A percentile compares a stretch with the other conserved stretches of the same genome.
phyloP scores from a whole-genome alignment of 164 flowering plant genomes.

The Umbellularia californica region DNA sequence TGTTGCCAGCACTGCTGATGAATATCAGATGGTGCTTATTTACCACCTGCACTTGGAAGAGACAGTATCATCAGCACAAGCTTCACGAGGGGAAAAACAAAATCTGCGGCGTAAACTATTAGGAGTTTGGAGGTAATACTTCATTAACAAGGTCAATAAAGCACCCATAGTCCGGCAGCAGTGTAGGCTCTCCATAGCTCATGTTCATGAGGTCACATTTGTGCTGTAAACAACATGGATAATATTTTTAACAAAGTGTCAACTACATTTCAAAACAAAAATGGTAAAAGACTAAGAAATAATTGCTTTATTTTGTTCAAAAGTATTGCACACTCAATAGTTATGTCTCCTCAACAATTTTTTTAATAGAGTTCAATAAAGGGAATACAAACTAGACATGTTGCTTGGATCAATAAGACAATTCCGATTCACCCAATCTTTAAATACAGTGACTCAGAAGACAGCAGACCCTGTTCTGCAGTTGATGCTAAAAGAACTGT shows the following conservation, averaged over 20 bases:
- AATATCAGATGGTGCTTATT: slow-evolving; percentile 79
- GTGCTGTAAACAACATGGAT: slow-evolving; percentile 52
- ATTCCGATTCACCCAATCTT: too few relatives aligned
- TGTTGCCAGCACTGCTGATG: slow-evolving; percentile 96
- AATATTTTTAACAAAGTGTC: not conserved
- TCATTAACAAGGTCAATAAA: slow-evolving; percentile 95
- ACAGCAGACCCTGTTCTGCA: too few relatives aligned
- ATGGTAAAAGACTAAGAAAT: not conserved
- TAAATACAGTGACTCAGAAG: too few relatives aligned
- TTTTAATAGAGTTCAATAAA: too few relatives aligned
- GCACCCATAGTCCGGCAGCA: slow-evolving; percentile 94
- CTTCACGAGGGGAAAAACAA: not conserved
- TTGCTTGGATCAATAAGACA: not conserved
- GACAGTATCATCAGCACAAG: not conserved
- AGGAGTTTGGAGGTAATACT: slow-evolving; percentile 29
- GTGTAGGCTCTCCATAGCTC: slow-evolving; percentile 91
- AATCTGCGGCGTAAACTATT: not conserved
- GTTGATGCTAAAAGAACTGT: too few relatives aligned
- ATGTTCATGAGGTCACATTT: slow-evolving; percentile 97
- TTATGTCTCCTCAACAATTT: not conserved
- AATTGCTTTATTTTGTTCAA: not conserved
- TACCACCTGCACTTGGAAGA: slow-evolving; percentile 52
- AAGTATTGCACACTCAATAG: not conserved
- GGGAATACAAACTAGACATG: not conserved
- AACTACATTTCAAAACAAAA: not conserved